Conservation (phyloP, 805 yeast genomes). For the Wickerhamiella sorbophila region DNA sequence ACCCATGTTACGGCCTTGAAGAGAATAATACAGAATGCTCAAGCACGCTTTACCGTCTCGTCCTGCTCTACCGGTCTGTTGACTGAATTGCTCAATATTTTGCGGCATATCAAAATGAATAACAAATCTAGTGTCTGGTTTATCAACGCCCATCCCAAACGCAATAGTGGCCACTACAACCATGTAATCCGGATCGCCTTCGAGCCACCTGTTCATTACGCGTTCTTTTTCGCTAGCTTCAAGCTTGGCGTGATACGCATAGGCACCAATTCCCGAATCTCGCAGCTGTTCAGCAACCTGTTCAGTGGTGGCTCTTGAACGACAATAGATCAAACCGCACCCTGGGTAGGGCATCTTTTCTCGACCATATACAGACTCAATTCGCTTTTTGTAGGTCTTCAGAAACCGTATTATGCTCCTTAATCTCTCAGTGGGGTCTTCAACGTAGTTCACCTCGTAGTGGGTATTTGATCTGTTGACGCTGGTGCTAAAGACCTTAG, state of each 20-base stretch:
- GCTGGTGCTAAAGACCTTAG: slow-evolving; percentile 59
- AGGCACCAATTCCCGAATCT: slow-evolving; percentile 46
- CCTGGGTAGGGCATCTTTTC: slow-evolving; percentile 12
- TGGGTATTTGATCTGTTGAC: slow-evolving; percentile 76
- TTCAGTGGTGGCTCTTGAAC: slow-evolving; percentile 80
- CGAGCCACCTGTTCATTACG: slow-evolving; percentile 69
- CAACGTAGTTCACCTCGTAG: slow-evolving; percentile 62
- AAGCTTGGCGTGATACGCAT: slow-evolving; percentile 90
- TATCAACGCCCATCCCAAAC: slow-evolving; percentile 98
- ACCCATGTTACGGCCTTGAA: slow-evolving; percentile 62
- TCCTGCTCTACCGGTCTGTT: slow-evolving; percentile 97
- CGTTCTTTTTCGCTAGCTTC: slow-evolving; percentile 39
- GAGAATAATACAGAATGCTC: slow-evolving; percentile 60
- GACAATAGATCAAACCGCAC: slow-evolving; percentile 83
- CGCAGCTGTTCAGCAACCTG: slow-evolving; percentile 49
- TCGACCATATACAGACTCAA: slow-evolving; percentile 4
- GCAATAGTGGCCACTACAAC: slow-evolving; percentile 95
- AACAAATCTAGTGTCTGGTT: slow-evolving; percentile 86
- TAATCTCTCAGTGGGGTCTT: slow-evolving; percentile 13
- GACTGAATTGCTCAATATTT: slow-evolving; percentile 88
- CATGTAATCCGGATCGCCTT: slow-evolving; percentile 35
- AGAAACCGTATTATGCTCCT: slow-evolving; percentile 16
- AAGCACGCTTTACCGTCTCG: slow-evolving; percentile 79
- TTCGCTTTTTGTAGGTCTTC: slow-evolving; percentile 12
- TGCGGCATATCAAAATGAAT: slow-evolving; percentile 80